Evolutionary conservation across 495 filamentous ascomycete genomes (phyloP).

Genomic region (Aspergillus avenaceus): DNA sequence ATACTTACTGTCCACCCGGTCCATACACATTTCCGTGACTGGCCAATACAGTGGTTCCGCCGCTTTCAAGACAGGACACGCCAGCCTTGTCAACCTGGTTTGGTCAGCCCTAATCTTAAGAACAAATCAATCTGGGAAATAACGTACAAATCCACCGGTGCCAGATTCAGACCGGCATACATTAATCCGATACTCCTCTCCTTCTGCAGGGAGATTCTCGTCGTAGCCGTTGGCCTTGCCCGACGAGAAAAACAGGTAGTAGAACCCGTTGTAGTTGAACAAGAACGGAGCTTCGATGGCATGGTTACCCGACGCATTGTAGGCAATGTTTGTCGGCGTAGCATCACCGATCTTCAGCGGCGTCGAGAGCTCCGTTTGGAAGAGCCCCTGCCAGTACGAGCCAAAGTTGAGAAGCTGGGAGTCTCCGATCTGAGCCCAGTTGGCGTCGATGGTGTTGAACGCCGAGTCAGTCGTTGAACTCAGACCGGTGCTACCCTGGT

Average conservation of each 20-base stretch:
- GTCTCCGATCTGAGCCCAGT: slow-evolving; percentile 48
- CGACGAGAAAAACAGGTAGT: slow-evolving; percentile 63
- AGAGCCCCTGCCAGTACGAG: slow-evolving; percentile 65
- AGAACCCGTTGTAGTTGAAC: slow-evolving; percentile 52
- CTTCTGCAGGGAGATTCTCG: slow-evolving; percentile 41
- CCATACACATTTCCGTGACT: slow-evolving; percentile 62
- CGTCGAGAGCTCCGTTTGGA: slow-evolving; percentile 53
- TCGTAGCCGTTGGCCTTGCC: slow-evolving; percentile 61
- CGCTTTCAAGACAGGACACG: slow-evolving; percentile 48
- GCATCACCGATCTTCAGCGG: slow-evolving; percentile 34
- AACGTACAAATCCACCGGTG: slow-evolving; percentile 50
- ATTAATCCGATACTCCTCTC: slow-evolving; percentile 63
- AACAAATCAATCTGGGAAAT: neutral
- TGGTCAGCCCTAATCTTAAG: neutral
- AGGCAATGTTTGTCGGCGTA: slow-evolving; percentile 48
- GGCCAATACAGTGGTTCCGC: slow-evolving; percentile 61
- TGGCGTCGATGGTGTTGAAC: slow-evolving; percentile 72
- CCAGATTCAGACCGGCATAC: slow-evolving; percentile 55
- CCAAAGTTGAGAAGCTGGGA: slow-evolving; percentile 60
- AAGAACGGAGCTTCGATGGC: slow-evolving; percentile 57
- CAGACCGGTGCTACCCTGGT: slow-evolving; percentile 48
- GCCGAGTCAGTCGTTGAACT: slow-evolving; percentile 35
- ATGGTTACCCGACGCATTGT: slow-evolving; percentile 47
- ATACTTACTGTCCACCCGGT: slow-evolving; percentile 59
- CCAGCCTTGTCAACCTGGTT: slow-evolving; percentile 54